Conservation (phyloP, 2,329 filamentous ascomycete species). For the Aulographum hederae region DNA sequence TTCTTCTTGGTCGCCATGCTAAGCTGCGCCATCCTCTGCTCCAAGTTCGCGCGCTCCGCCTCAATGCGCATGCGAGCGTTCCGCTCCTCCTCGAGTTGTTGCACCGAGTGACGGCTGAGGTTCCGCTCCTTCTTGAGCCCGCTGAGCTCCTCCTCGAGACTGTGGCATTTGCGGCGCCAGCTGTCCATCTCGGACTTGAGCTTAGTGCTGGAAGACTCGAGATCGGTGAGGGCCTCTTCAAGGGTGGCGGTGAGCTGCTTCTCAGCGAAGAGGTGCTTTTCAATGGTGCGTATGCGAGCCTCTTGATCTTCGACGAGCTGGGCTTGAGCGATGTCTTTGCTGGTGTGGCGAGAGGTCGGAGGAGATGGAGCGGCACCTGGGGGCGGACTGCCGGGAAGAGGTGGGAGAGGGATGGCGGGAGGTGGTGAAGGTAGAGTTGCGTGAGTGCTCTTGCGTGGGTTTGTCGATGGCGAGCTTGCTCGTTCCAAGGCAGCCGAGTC, state of each 20-base stretch:
- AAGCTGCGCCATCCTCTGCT: constrained; percentile 62
- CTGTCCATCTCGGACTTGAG: constrained; percentile 77
- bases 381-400: constrained; percentile 43
- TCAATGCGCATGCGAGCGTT: constrained; percentile 84
- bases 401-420: constrained; percentile 87
- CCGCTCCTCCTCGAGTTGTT: constrained; percentile 90
- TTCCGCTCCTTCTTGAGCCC: constrained; percentile 41
- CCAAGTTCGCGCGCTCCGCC: constrained; percentile 69
- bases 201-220: constrained; percentile 83
- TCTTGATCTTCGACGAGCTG: constrained; percentile 92
- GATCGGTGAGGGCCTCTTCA: constrained; percentile 85
- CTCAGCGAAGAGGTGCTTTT: constrained; percentile 91
- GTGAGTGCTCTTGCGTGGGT: constrained; percentile 65
- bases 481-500: constrained; percentile 28
- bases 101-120: constrained; percentile 47
- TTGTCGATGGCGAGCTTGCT: constrained; percentile 39
- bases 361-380: constrained; percentile 36
- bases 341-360: constrained; percentile 51
- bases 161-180: constrained; percentile 72
- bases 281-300: constrained; percentile 81
- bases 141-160: constrained; percentile 55
- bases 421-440: constrained; percentile 80
- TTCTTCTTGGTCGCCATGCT: constrained; percentile 83
- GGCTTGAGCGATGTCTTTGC: constrained; percentile 60
- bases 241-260: constrained; percentile 90